phyloP scores from a whole-genome alignment of 2,329 filamentous ascomycete species.

The Colletotrichum zoysiae region DNA sequence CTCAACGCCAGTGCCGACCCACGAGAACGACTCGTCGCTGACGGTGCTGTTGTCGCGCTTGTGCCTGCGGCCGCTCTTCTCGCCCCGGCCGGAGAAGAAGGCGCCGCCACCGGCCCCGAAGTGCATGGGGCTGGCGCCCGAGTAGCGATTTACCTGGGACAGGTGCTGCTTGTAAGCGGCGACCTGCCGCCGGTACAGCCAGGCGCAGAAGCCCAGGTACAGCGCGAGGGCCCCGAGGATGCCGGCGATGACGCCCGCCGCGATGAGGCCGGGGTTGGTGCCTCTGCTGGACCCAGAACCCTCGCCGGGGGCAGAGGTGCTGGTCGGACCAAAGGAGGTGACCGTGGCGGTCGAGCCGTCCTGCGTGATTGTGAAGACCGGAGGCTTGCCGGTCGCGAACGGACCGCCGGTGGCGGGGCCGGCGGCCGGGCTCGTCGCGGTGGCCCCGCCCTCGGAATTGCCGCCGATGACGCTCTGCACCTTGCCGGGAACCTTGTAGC shows the following conservation, averaged over 20 bases:
- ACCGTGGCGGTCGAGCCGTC: slow-evolving; percentile 62
- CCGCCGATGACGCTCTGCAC: slow-evolving; percentile 75
- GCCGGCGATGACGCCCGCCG: slow-evolving; percentile 71
- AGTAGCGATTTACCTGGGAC: slow-evolving; percentile 71
- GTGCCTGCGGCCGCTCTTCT: slow-evolving; percentile 38
- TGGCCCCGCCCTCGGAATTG: slow-evolving; percentile 71
- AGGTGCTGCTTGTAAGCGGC: slow-evolving; percentile 78
- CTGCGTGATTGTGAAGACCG: slow-evolving; percentile 75
- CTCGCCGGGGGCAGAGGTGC: slow-evolving; percentile 54
- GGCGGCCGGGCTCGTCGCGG: slow-evolving; percentile 72
- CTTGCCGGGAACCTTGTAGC: slow-evolving; percentile 73
- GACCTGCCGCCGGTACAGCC: slow-evolving; percentile 80
- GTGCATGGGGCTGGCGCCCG: slow-evolving; percentile 57
- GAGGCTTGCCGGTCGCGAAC: slow-evolving; percentile 76
- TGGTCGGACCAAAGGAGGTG: slow-evolving; percentile 50
- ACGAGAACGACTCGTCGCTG: slow-evolving; percentile 47
- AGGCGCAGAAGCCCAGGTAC: slow-evolving; percentile 79
- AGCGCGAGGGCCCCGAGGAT: slow-evolving; percentile 70
- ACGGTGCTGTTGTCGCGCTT: slow-evolving; percentile 44
- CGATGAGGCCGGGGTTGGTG: slow-evolving; percentile 57
- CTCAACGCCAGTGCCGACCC: slow-evolving; percentile 50
- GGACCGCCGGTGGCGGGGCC: slow-evolving; percentile 75
- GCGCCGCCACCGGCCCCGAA: slow-evolving; percentile 44
- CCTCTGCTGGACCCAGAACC: slow-evolving; percentile 25
- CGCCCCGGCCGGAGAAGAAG: slow-evolving; percentile 45